Base-by-base conservation (phyloP, 2,329 filamentous ascomycete genomes). In the Paraconiothyrium brasiliense region DNA sequence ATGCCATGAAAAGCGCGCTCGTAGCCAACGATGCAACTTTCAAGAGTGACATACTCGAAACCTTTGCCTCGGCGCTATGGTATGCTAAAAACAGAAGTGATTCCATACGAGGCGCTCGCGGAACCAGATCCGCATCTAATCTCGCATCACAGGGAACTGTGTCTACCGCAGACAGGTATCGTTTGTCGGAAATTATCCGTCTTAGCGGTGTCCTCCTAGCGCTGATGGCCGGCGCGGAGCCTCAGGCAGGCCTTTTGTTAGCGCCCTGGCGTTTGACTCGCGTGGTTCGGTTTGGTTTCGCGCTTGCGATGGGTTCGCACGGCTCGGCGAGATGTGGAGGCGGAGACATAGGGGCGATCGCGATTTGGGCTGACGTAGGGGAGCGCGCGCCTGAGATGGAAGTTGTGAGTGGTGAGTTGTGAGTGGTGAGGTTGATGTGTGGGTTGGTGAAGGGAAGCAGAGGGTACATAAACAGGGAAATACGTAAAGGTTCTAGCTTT, bases 261-360 rank as follows among this genome's bases (percentile, higher is more conserved):
- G 52, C 52, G 52, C 20, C 20, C 20, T 20, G 3, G 16, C 13
- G 16, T 11, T 14, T 47, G 54, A 56, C 54, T 56, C 54, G 54
- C 34, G 54, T 22, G 41, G 16, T 24, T 9, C 14, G 20, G 35
- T 27, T 20, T n/a, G 27, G 50, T 41, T 54, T 43, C n/a, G 35
- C 50, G 51, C 51, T 54, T 35, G 22, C 51, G 51, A 54, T n/a
- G 51, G 37, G 54, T 56, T 56, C 54, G 41, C 54, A 56, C 50
- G 41, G 54, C 16, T 47, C 41, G 20, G 20, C 20, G 54, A 30
- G 37, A 37, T 56, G 54, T 56, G 54, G 54, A 56, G 43, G 51
- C 41, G 54, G 54, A 47, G 30, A 37, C 34, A 27, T 20, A 4
- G 27, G 22, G 43, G 27, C 54, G 54, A 56, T 56, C n/a, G 37